A percentile compares a stretch with the other conserved stretches of the same genome.
phyloP scores from a whole-genome alignment of 2,329 filamentous ascomycete species.

The Monosporascus sp. region DNA sequence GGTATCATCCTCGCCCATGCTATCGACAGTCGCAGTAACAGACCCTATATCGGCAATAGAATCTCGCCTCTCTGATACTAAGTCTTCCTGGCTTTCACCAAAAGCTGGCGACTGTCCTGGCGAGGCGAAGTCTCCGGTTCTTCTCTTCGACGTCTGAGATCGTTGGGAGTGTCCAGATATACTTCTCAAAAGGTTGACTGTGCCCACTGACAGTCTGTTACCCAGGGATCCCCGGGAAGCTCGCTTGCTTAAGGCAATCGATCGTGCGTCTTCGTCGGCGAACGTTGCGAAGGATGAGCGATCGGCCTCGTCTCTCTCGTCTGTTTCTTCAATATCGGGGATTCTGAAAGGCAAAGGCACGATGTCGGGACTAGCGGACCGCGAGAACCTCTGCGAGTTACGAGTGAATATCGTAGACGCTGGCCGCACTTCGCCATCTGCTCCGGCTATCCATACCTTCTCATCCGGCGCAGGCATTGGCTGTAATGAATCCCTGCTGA shows the following conservation, averaged over 20 bases:
- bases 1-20: slow-evolving; percentile 40
- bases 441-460: slow-evolving; percentile 26
- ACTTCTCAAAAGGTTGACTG: slow-evolving; percentile 38
- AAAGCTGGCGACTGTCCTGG: slow-evolving; percentile 13
- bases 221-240: slow-evolving; percentile 33
- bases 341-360: slow-evolving; percentile 63
- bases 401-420: slow-evolving; percentile 19
- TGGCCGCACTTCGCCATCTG: slow-evolving; percentile 26
- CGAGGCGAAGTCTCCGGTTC: slow-evolving; percentile 13
- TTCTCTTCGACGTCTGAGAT: slow-evolving; percentile 22
- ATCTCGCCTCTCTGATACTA: slow-evolving; percentile 32
- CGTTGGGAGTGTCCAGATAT: slow-evolving; percentile 33
- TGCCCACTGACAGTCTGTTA: slow-evolving; percentile 45
- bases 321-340: slow-evolving; percentile 30
- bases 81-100: slow-evolving; percentile 40
- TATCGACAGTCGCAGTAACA: slow-evolving; percentile 53
- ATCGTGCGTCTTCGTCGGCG: slow-evolving; percentile 50
- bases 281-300: slow-evolving; percentile 66
- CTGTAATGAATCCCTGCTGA: slow-evolving; percentile 15
- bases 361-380: slow-evolving; percentile 45
- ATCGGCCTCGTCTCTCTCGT: slow-evolving; percentile 42
- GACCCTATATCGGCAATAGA: slow-evolving; percentile 44
- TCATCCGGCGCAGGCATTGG: slow-evolving; percentile 24
- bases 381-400: slow-evolving; percentile 26
- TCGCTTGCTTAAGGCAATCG: slow-evolving; percentile 23